These are phyloP conservation scores for Boletus tylopilopsis DNA, from an alignment of 768 basidiomycete genomes.

Conservation along the genomic window DNA sequence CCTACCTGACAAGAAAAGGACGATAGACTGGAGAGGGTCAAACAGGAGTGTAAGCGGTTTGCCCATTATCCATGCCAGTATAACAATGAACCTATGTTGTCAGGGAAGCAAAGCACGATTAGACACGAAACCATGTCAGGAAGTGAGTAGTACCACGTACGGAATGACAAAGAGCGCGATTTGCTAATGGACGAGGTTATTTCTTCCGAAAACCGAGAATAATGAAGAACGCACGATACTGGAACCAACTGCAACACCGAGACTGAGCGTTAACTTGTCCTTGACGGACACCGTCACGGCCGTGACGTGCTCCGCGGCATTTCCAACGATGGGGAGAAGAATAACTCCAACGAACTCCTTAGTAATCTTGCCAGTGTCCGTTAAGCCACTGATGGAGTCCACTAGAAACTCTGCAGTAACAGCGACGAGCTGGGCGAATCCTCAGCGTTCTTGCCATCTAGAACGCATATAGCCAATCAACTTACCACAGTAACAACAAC, in stretches of 20 bases:
- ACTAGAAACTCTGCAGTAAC: slow-evolving; percentile 69
- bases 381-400: slow-evolving; percentile 75
- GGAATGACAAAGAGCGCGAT: slow-evolving; percentile 68
- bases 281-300: slow-evolving; percentile 91
- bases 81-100: slow-evolving; percentile 58
- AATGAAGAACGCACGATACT: slow-evolving; percentile 55
- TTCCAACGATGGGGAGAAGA: slow-evolving; percentile 88
- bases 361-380: slow-evolving; percentile 49
- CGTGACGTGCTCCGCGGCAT: slow-evolving; percentile 89
- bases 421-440: slow-evolving; percentile 42
- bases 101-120: slow-evolving; percentile 10
- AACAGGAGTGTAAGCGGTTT: slow-evolving; percentile 81
- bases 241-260: slow-evolving; percentile 87
- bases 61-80: slow-evolving; percentile 74
- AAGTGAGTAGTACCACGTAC: slow-evolving; percentile 26
- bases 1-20: slow-evolving; percentile 19
- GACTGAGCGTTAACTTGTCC: slow-evolving; percentile 80
- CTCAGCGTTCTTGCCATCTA: not conserved
- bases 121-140: too few species aligned
- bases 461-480: slow-evolving; percentile 1
- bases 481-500: slow-evolving; percentile 59
- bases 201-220: not conserved
- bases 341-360: slow-evolving; percentile 86
- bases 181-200: slow-evolving; percentile 47
- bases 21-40: slow-evolving; percentile 75